A percentile compares a stretch with the other conserved stretches of the same genome.
Conservation (phyloP, 1,284 basidiomycete genomes). For the Sanghuangporus baumii region DNA sequence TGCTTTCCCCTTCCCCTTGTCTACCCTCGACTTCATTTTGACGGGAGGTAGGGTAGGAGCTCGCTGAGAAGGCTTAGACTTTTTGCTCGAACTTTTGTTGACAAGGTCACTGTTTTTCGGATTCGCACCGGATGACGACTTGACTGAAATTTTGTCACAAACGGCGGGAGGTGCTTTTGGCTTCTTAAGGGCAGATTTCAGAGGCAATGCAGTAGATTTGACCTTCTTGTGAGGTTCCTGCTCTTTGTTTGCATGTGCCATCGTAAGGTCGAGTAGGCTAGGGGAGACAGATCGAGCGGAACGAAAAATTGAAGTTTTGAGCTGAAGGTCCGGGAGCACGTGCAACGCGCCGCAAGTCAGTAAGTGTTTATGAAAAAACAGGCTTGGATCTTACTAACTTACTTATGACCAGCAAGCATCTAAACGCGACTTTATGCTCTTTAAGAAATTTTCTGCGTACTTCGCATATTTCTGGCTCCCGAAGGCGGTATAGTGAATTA, state of each 20-base stretch:
- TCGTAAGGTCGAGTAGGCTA: neutral
- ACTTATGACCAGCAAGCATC: neutral
- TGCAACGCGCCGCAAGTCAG: neutral
- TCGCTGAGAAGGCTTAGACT: neutral
- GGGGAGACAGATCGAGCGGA: neutral
- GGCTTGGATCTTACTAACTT: neutral
- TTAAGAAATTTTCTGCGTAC: neutral
- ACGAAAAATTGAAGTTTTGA: neutral
- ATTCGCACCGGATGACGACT: neutral
- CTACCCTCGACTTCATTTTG: constrained; percentile 18
- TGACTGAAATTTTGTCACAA: neutral
- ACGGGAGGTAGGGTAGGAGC: neutral
- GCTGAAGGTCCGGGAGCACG: neutral
- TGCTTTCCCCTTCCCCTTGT: constrained; percentile 37
- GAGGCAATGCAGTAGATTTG: neutral
- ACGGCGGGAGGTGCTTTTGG: neutral
- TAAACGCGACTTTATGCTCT: neutral
- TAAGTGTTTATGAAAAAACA: neutral
- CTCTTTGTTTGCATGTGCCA: neutral
- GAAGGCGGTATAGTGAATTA: neutral
- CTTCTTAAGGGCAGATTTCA: constrained; percentile 16
- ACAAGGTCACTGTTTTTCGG: neutral
- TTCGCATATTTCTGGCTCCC: neutral
- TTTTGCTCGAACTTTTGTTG: neutral
- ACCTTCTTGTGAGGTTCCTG: constrained; percentile 3